Conservation (phyloP, 805 yeast species). For the Saccharomycopsis amapae region DNA sequence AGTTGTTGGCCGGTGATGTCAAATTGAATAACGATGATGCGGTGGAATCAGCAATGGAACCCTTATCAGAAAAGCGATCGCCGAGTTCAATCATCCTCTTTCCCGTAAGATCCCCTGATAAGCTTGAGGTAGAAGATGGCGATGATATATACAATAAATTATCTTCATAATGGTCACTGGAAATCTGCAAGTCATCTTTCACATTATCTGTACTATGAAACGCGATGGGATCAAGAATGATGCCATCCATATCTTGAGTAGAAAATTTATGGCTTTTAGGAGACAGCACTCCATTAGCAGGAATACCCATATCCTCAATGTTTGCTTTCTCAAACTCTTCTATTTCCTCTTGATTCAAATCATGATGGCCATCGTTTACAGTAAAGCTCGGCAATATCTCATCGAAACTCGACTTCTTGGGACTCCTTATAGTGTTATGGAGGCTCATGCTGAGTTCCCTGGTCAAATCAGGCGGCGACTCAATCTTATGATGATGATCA, state of each 20-base stretch:
- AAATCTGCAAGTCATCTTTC: constrained; percentile 5
- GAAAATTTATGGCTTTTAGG: constrained; percentile 22
- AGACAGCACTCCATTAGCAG: constrained; percentile 5
- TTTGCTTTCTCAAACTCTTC: constrained; percentile 30
- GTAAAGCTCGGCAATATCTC: background rate
- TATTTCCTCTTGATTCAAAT: constrained; percentile 24
- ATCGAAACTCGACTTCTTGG: constrained; percentile 7
- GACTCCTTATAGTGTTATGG: constrained; percentile 1
- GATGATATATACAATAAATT: constrained; percentile 12
- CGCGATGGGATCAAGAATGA: constrained; percentile 12
- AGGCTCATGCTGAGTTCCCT: background rate
- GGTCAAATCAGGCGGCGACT: background rate
- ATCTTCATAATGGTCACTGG: constrained; percentile 18
- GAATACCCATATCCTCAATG: constrained; percentile 29
- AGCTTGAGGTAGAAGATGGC: background rate
- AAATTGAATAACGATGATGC: constrained; percentile 8
- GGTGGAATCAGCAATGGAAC: background rate
- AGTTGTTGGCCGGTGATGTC: constrained; percentile 1
- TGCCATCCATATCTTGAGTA: constrained; percentile 12
- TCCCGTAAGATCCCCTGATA: background rate
- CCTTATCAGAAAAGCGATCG: constrained; percentile 7
- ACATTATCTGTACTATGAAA: constrained; percentile 19
- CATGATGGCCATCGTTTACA: constrained; percentile 1
- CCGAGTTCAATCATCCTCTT: background rate
- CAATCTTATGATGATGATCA: no score